Conservation (phyloP, 768 basidiomycete species). For the Leccinum obscurum region DNA sequence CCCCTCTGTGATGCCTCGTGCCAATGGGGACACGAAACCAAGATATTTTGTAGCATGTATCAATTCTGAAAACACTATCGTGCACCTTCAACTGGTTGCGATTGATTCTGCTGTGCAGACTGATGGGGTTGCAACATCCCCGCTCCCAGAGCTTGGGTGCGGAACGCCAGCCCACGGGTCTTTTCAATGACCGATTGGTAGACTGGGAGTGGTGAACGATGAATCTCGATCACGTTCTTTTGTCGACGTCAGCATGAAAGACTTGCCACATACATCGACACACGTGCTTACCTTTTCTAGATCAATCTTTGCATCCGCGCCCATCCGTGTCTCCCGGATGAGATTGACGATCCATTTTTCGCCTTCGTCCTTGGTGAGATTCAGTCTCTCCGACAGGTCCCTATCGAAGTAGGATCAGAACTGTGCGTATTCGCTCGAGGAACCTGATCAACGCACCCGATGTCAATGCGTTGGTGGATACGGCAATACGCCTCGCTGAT, state of each 20-base stretch:
- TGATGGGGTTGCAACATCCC: conserved; percentile 54
- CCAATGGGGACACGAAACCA: not conserved
- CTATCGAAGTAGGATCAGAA: conserved; percentile 38
- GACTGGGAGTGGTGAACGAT: conserved; percentile 83
- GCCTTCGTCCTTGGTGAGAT: conserved; percentile 91
- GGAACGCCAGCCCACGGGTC: conserved; percentile 86
- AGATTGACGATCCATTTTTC: conserved; percentile 99
- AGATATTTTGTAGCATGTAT: conserved; percentile 9
- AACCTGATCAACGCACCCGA: conserved; percentile 51
- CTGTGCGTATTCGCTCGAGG: not conserved
- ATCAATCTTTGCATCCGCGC: conserved; percentile 96
- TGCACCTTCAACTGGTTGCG: conserved; percentile 32
- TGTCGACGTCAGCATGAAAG: conserved; percentile 13
- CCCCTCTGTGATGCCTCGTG: not conserved
- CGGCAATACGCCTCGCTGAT: conserved; percentile 98
- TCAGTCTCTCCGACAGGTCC: conserved; percentile 90
- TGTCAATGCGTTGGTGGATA: conserved; percentile 92
- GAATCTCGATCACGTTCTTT: conserved; percentile 95
- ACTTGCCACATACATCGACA: not conserved
- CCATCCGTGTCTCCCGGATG: conserved; percentile 95
- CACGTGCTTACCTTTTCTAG: conserved; percentile 71
- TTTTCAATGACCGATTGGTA: conserved; percentile 96
- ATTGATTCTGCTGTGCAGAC: conserved; percentile 29
- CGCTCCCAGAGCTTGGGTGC: conserved; percentile 86
- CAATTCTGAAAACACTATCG: conserved; percentile 12